These are phyloP conservation scores for Candida cerambycidarum DNA, from an alignment of 805 yeast genomes.

Conservation along the genomic window DNA sequence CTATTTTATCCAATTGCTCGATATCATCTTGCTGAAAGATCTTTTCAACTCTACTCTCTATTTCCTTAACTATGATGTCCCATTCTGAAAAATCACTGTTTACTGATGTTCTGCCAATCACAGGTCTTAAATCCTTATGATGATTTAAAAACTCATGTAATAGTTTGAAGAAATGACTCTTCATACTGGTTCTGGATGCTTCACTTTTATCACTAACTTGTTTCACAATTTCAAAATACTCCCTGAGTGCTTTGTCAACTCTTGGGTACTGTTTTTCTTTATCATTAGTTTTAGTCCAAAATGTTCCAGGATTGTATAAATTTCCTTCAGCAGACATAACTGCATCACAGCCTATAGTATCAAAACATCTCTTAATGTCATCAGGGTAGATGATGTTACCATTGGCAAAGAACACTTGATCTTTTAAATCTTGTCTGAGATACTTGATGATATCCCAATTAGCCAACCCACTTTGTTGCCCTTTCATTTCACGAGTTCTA, in stretches of 20 bases:
- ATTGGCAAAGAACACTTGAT: conserved; percentile 88
- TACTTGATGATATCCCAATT: conserved; percentile 82
- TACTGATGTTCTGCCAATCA: conserved; percentile 56
- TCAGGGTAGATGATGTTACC: conserved; percentile 92
- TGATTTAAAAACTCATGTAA: conserved; percentile 75
- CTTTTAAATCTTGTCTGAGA: conserved; percentile 70
- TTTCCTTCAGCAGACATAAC: conserved; percentile 98
- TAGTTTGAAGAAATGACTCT: conserved; percentile 87
- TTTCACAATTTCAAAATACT: conserved; percentile 78
- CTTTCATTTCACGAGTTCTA: conserved; percentile 95
- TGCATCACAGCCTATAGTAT: conserved; percentile 72
- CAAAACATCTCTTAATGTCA: conserved; percentile 71
- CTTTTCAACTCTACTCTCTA: conserved; percentile 64
- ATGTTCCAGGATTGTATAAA: conserved; percentile 89
- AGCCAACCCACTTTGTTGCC: conserved; percentile 93
- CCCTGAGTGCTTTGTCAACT: conserved; percentile 78
- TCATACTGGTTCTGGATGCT: conserved; percentile 82
- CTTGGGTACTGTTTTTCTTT: conserved; percentile 74
- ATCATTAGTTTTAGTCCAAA: conserved; percentile 55
- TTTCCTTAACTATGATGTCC: conserved; percentile 56
- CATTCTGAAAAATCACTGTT: conserved; percentile 38
- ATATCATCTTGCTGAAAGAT: conserved; percentile 55
- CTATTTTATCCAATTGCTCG: conserved; percentile 54
- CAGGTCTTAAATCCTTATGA: conserved; percentile 76
- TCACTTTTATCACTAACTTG: conserved; percentile 46